phyloP scores from a whole-genome alignment of 768 basidiomycete species.

The Gelatoporia subvermispora region DNA sequence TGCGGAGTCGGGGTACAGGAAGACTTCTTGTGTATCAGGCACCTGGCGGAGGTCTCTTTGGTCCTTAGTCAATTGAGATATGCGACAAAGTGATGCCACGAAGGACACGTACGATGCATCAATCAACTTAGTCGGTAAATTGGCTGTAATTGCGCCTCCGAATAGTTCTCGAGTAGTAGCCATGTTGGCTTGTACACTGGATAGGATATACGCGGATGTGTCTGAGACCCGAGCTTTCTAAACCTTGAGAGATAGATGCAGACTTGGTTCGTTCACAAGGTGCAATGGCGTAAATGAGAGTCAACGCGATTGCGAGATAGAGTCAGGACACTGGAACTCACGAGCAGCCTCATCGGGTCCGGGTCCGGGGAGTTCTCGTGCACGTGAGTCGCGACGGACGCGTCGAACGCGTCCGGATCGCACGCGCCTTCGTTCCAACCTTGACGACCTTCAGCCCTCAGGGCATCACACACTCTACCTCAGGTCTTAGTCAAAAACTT shows the following conservation, averaged over 20 bases:
- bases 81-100: not conserved
- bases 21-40: slow-evolving; percentile 94
- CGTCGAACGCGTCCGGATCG: slow-evolving; percentile 13
- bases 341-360: slow-evolving; percentile 19
- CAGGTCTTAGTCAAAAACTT: no score
- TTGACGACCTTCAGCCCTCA: not conserved
- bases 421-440: slow-evolving; percentile 8
- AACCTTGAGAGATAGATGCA: no score
- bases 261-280: no score
- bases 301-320: slow-evolving; percentile 58
- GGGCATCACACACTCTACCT: no score
- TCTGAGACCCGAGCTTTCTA: no score
- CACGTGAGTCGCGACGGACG: slow-evolving; percentile 31
- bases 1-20: slow-evolving; percentile 63
- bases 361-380: not conserved
- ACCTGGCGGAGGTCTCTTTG: slow-evolving; percentile 70
- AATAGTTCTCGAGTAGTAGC: slow-evolving; percentile 52
- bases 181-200: slow-evolving; percentile 3
- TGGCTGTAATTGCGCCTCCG: slow-evolving; percentile 76
- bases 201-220: no score
- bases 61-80: slow-evolving; percentile 2
- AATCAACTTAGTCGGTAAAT: slow-evolving; percentile 51
- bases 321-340: slow-evolving; percentile 48
- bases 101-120: slow-evolving; percentile 77
- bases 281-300: no score